These are phyloP conservation scores for Ceratocystiopsis brevicomis DNA, from an alignment of 2,329 filamentous ascomycete genomes.

Conservation along the genomic window DNA sequence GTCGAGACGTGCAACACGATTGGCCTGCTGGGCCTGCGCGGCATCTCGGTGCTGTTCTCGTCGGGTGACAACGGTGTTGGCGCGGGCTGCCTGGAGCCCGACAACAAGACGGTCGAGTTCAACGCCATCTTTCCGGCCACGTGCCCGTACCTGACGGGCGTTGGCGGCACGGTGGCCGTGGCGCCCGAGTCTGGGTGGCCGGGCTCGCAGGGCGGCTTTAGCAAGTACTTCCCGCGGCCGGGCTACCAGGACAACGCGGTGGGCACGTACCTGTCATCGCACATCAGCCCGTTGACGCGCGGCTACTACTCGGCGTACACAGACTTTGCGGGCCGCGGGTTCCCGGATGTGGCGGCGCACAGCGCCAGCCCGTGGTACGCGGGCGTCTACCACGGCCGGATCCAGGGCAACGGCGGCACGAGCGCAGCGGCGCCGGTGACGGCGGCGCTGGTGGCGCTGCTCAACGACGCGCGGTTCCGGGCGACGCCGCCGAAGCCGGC, in stretches of 20 bases:
- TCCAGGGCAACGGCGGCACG: slow-evolving; percentile 16
- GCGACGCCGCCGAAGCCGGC: slow-evolving; percentile 24
- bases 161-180: slow-evolving; percentile 34
- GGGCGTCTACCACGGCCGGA: slow-evolving; percentile 15
- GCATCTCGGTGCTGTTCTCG: slow-evolving; percentile 46
- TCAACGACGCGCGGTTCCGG: slow-evolving; percentile 43
- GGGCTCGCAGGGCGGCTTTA: slow-evolving; percentile 36
- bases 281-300: slow-evolving; percentile 17
- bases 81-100: slow-evolving; percentile 11
- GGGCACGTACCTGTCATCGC: slow-evolving; percentile 21
- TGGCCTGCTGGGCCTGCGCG: slow-evolving; percentile 43
- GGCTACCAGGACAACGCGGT: slow-evolving; percentile 26
- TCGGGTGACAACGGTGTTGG: slow-evolving; percentile 35
- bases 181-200: slow-evolving; percentile 31
- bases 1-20: slow-evolving; percentile 34
- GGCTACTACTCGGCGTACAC: slow-evolving; percentile 29
- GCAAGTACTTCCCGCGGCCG: slow-evolving; percentile 25
- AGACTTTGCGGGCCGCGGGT: slow-evolving; percentile 16
- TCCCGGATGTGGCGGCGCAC: slow-evolving; percentile 14
- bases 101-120: slow-evolving; percentile 19
- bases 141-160: slow-evolving; percentile 43
- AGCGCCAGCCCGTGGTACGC: slow-evolving; percentile 12
- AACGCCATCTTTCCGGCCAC: slow-evolving; percentile 20
- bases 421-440: slow-evolving; percentile 43
- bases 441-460: slow-evolving; percentile 40